Percentiles rank a stretch among this genome's conserved stretches.
These are phyloP conservation scores for Oryza australiensis DNA, from an alignment of 176 grass and related monocot genomes.

Conservation along the genomic window DNA sequence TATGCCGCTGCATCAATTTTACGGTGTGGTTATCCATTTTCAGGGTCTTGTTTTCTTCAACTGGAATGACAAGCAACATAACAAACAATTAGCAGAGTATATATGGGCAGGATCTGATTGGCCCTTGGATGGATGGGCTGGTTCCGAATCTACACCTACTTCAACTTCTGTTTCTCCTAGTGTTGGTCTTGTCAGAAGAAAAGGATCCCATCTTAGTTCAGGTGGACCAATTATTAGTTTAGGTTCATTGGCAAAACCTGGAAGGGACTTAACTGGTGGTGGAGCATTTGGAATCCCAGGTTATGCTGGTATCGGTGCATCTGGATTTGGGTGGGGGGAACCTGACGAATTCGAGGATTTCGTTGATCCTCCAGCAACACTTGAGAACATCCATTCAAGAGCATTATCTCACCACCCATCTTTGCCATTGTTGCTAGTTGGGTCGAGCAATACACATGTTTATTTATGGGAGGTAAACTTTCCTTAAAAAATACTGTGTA, in stretches of 20 bases:
- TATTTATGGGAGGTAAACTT: conserved; percentile 59
- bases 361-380: conserved; percentile 54
- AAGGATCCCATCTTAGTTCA: conserved; percentile 60
- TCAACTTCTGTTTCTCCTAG: conserved; percentile 71
- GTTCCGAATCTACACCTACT: conserved; percentile 76
- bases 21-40: conserved; percentile 9
- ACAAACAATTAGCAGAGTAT: conserved; percentile 57
- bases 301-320: conserved; percentile 78
- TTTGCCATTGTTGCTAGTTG: conserved; percentile 56
- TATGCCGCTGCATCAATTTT: neutral
- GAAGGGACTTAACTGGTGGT: conserved; percentile 85
- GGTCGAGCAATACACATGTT: conserved; percentile 57
- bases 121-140: conserved; percentile 85
- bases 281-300: conserved; percentile 97
- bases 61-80: conserved; percentile 52
- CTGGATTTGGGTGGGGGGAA: conserved; percentile 60
- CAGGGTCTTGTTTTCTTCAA: conserved; percentile 96
- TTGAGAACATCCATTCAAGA: conserved; percentile 64
- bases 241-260: conserved; percentile 71
- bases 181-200: conserved; percentile 62
- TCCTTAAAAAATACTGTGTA: neutral
- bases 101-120: conserved; percentile 92
- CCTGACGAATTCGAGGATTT: conserved; percentile 58
- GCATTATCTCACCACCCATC: conserved; percentile 46
- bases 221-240: conserved; percentile 54